These are phyloP conservation scores for Wickerhamomyces xylosicus DNA, from an alignment of 805 yeast species.

Conservation along the genomic window DNA sequence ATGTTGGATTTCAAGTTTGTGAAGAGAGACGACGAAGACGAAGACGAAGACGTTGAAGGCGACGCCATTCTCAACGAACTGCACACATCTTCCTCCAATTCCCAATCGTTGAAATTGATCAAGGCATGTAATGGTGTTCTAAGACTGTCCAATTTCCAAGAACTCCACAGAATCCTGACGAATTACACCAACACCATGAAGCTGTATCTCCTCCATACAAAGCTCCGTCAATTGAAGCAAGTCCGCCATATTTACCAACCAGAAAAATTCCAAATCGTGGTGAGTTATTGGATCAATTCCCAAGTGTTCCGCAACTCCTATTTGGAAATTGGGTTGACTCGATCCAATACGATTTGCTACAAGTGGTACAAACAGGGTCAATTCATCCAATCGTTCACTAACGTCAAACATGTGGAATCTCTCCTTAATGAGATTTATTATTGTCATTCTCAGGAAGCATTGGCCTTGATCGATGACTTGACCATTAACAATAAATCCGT, in stretches of 20 bases:
- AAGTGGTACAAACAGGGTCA: slow-evolving; percentile 57
- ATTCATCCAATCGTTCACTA: slow-evolving; percentile 23
- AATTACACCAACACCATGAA: slow-evolving; percentile 56
- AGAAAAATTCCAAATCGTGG: slow-evolving; percentile 39
- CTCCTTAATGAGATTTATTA: slow-evolving; percentile 28
- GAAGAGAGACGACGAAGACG: slow-evolving; percentile 12
- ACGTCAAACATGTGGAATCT: slow-evolving; percentile 24
- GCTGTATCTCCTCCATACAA: slow-evolving; percentile 47
- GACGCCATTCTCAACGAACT: not conserved
- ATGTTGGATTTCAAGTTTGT: slow-evolving; percentile 64
- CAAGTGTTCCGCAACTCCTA: slow-evolving; percentile 38
- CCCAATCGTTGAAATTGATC: slow-evolving; percentile 32
- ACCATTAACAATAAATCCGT: slow-evolving; percentile 17
- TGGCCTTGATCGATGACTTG: slow-evolving; percentile 23
- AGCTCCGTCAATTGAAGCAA: slow-evolving; percentile 40
- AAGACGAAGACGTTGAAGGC: not conserved
- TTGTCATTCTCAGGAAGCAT: slow-evolving; percentile 28
- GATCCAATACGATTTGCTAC: slow-evolving; percentile 33
- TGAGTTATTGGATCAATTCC: slow-evolving; percentile 57
- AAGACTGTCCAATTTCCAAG: slow-evolving; percentile 32
- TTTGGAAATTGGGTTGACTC: slow-evolving; percentile 52
- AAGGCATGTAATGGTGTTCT: slow-evolving; percentile 43
- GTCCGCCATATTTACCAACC: slow-evolving; percentile 48
- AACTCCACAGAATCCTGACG: slow-evolving; percentile 46
- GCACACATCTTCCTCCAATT: not conserved